These are phyloP conservation scores for Quercus cerris DNA, from an alignment of 306 rosid species.

Conservation along the genomic window DNA sequence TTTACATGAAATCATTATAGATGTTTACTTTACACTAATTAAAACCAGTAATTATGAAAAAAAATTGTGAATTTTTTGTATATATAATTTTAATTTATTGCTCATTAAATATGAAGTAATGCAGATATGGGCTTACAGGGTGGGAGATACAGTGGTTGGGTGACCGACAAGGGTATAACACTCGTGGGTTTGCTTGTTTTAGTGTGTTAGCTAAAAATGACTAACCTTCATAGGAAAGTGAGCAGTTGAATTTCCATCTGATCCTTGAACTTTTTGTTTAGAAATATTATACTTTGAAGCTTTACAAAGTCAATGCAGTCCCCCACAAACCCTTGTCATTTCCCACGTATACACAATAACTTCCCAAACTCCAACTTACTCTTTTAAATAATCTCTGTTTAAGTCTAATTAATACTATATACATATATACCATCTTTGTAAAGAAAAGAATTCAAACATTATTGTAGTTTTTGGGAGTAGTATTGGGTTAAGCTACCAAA, in stretches of 20 bases:
- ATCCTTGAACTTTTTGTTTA: not conserved
- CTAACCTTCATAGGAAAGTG: conserved; percentile 46
- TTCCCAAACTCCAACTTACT: conserved; percentile 25
- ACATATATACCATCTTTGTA: not conserved
- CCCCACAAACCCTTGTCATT: conserved; percentile 35
- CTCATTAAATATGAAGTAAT: conserved; percentile 9
- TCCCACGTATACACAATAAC: conserved; percentile 27
- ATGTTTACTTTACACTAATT: too few relatives aligned
- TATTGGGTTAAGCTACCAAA: conserved; percentile 69
- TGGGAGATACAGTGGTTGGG: conserved; percentile 62
- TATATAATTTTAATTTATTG: too few relatives aligned
- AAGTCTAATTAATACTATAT: not conserved
- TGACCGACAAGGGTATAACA: conserved; percentile 32
- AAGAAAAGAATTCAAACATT: not conserved
- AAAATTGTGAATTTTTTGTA: too few relatives aligned
- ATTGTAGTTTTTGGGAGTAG: conserved; percentile 8
- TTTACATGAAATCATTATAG: too few relatives aligned
- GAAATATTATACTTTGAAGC: conserved; percentile 4
- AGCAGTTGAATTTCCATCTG: conserved; percentile 54
- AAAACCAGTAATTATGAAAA: too few relatives aligned
- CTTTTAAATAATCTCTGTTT: not conserved
- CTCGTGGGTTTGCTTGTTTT: conserved; percentile 36
- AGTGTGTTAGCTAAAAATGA: conserved; percentile 58
- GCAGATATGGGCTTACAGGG: conserved; percentile 39
- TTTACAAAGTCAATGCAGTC: conserved; percentile 54